Base-by-base conservation (phyloP, 2,329 filamentous ascomycete genomes). In the Graphium sp. region DNA sequence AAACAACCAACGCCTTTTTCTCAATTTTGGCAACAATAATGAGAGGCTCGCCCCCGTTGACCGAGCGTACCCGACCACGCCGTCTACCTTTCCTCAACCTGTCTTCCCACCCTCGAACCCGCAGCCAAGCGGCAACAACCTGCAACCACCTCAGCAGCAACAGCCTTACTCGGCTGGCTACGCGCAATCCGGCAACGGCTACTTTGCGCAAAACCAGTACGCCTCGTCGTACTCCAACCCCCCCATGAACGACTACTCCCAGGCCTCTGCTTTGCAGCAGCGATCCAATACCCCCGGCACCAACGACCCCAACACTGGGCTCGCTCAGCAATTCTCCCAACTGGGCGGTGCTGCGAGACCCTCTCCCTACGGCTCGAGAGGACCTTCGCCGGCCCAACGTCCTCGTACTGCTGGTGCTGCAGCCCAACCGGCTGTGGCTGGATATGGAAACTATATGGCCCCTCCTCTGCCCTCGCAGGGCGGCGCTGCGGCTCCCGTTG, bases 241-340 rank as follows among this genome's bases (percentile, higher is more conserved):
- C 37, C 46, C 48, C 19, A 40, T 42, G 18, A 60, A 59, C 43
- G 56, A 71, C 38, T 66, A 65, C 40, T 60, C 62, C 27, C 64
- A 69, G 37, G 47, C 44, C 27, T 43, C 45, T 26, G 44, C 40
- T 31, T 57, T 66, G 40, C 64, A 65, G 45, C 56, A 55, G 34
- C 56, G 66, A 35, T 61, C 65, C 41, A 64, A 62, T 42, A 64
- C 68, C 4, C 66, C 70, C 5, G 67, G 64, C 33, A 57, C 68
- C 47, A 83, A 81, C 44, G 84, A 94, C 46, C 79, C 77, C 40
- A 91, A 87, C 42, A 89, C 83, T 43, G 85, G 84, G 18, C 67
- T 95, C 25, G 84, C 85, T 35, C 83, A 94, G 49, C 89, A 98
- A 51, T 92, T 95, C 53, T 91, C 87, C 33, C 84, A 94, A 53